These are phyloP conservation scores for Microdochium trichocladiopsis DNA, from an alignment of 2,329 filamentous ascomycete species.

Conservation along the genomic window DNA sequence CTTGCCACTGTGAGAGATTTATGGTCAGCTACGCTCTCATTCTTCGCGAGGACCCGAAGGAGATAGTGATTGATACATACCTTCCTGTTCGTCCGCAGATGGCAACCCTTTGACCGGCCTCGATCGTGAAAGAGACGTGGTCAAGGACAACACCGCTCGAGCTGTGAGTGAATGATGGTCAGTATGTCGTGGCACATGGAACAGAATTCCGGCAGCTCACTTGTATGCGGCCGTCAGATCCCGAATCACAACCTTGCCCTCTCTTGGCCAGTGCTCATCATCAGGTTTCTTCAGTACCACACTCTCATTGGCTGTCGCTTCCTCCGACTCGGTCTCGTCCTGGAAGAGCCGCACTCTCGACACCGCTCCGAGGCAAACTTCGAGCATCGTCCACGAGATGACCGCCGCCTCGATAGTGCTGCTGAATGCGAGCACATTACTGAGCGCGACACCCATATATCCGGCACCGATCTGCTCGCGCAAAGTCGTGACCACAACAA, in stretches of 20 bases:
- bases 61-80: not conserved
- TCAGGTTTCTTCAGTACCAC: not conserved
- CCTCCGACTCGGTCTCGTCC: slow-evolving; percentile 17
- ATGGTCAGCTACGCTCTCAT: no score
- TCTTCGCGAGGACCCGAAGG: no score
- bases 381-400: slow-evolving; percentile 25
- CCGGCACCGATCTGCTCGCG: slow-evolving; percentile 15
- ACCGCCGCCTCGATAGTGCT: slow-evolving; percentile 21
- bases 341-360: slow-evolving; percentile 23
- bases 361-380: slow-evolving; percentile 27
- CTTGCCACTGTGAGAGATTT: slow-evolving; percentile 9
- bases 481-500: slow-evolving; percentile 30
- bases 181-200: no score
- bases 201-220: no score
- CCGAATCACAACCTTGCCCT: not conserved
- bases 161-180: no score
- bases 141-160: slow-evolving; percentile 85
- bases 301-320: slow-evolving; percentile 2
- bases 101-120: slow-evolving; percentile 83
- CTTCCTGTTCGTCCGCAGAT: slow-evolving; percentile 86
- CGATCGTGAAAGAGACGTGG: slow-evolving; percentile 78
- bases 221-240: not conserved
- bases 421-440: slow-evolving; percentile 17
- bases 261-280: not conserved
- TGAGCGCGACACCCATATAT: slow-evolving; percentile 20